A percentile compares a stretch with the other conserved stretches of the same genome.
These are phyloP conservation scores for Fragilaria crotonensis DNA, from an alignment of 108 stramenopile genomes.

Conservation along the genomic window DNA sequence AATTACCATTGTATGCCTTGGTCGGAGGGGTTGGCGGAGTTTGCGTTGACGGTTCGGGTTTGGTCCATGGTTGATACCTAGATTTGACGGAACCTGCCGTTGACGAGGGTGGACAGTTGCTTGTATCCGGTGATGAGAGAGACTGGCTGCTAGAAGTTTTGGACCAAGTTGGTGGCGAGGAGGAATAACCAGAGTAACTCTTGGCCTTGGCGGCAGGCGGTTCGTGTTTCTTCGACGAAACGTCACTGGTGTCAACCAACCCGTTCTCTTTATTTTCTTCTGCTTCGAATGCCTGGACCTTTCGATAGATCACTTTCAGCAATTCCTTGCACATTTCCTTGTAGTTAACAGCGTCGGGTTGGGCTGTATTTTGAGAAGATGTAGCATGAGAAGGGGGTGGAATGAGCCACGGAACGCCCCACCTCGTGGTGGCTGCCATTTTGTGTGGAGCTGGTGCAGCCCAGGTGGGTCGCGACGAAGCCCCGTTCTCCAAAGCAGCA, in stretches of 20 bases:
- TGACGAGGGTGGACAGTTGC: conserved; percentile 42
- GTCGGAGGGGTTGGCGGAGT: conserved; percentile 42
- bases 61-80: conserved; percentile 8
- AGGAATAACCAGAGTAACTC: conserved; percentile 5
- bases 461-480: no score
- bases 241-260: conserved; percentile 14
- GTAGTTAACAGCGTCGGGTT: conserved; percentile 1
- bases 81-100: conserved; percentile 12
- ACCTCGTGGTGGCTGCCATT: conserved; percentile 25
- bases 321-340: conserved; percentile 18
- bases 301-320: conserved; percentile 21
- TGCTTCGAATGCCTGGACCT: conserved; percentile 10
- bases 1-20: conserved; percentile 55
- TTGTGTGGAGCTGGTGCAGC: conserved; percentile 23
- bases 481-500: conserved; percentile 36
- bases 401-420: conserved; percentile 60
- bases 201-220: conserved; percentile 17
- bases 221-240: no score
- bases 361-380: no score
- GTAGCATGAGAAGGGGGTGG: conserved; percentile 71
- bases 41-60: conserved; percentile 18
- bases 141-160: conserved; percentile 73
- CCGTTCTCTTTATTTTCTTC: conserved; percentile 20
- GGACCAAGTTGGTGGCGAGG: conserved; percentile 24
- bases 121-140: conserved; percentile 51